phyloP scores from a whole-genome alignment of 352 stramenopile species.

The Globisporangium irregulare region DNA sequence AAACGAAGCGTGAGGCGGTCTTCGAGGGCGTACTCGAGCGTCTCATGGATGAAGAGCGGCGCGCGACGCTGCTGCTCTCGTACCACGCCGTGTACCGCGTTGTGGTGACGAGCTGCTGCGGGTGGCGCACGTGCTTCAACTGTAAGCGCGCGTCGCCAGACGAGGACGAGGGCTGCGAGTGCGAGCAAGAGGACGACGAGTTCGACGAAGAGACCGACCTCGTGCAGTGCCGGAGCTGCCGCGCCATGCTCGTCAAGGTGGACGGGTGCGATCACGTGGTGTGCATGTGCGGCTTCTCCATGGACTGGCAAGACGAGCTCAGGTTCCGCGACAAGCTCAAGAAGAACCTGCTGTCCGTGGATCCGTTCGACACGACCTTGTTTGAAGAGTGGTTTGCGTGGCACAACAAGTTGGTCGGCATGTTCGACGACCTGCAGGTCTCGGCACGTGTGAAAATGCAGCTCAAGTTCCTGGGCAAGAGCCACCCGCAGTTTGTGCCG shows the following conservation, averaged over 20 bases:
- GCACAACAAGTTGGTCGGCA: neutral
- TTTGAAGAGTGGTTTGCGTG: neutral
- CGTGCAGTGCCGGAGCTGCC: neutral
- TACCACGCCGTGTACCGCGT: neutral
- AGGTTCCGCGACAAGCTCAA: neutral
- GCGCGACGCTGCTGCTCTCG: neutral
- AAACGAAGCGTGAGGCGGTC: neutral
- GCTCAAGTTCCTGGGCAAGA: neutral
- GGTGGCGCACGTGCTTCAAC: neutral
- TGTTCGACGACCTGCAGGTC: neutral
- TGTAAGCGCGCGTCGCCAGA: neutral
- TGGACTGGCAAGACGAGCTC: neutral
- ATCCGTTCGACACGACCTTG: neutral
- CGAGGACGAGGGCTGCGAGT: neutral
- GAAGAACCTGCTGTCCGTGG: neutral
- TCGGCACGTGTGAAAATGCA: neutral
- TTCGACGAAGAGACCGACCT: neutral
- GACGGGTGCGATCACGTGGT: neutral
- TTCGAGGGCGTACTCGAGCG: neutral
- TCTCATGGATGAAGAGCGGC: neutral
- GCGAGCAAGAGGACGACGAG: neutral
- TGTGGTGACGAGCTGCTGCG: neutral
- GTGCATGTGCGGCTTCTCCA: neutral
- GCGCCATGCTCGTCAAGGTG: neutral
- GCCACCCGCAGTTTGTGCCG: neutral